Evolutionary conservation across 2,329 filamentous ascomycete species (phyloP).

Genomic region (Apiospora aurea): DNA sequence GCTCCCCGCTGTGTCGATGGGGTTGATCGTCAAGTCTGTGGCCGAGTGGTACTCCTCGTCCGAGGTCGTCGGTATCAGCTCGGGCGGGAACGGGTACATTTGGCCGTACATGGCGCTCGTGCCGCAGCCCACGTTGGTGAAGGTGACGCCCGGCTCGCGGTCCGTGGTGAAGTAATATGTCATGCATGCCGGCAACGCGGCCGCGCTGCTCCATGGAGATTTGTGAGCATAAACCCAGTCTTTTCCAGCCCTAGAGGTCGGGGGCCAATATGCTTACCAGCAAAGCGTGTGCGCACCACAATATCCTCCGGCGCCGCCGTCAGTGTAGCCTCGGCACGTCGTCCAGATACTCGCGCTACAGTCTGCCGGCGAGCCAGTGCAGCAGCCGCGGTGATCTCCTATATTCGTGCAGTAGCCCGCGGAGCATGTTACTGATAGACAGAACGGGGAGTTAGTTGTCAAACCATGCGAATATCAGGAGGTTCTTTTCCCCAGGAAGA

Average conservation of each 20-base stretch:
- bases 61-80: slow-evolving; percentile 30
- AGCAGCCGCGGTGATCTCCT: slow-evolving; percentile 40
- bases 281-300: slow-evolving; percentile 40
- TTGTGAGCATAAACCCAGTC: background rate
- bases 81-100: slow-evolving; percentile 39
- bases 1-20: background rate
- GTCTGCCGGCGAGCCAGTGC: slow-evolving; percentile 32
- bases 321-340: slow-evolving; percentile 35
- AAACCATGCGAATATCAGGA: background rate
- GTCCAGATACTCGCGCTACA: slow-evolving; percentile 40
- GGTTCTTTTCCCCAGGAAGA: background rate
- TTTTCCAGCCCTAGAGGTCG: background rate
- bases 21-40: background rate
- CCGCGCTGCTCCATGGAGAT: slow-evolving; percentile 26
- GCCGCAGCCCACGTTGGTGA: slow-evolving; percentile 39
- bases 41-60: slow-evolving; percentile 20
- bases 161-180: slow-evolving; percentile 37
- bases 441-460: background rate
- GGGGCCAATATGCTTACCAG: slow-evolving; percentile 35
- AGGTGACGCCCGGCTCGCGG: slow-evolving; percentile 32
- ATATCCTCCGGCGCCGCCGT: slow-evolving; percentile 28
- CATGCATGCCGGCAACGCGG: slow-evolving; percentile 35
- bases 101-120: slow-evolving; percentile 35
- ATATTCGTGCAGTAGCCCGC: slow-evolving; percentile 38
- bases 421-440: slow-evolving; percentile 38